Conservation (phyloP, 306 rosid genomes). For the Vigna unguiculata region DNA sequence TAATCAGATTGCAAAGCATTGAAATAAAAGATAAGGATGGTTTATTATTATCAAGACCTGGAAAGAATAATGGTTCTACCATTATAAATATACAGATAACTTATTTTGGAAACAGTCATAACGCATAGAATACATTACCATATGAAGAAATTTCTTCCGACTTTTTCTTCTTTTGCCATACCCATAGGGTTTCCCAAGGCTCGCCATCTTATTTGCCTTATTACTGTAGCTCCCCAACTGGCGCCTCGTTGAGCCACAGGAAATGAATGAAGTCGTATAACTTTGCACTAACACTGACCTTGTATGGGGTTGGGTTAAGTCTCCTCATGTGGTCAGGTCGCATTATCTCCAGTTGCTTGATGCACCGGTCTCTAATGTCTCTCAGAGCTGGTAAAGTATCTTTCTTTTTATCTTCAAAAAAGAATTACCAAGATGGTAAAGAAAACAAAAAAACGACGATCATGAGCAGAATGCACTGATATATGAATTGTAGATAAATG, state of each 20-base stretch:
- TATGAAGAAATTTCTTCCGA: conserved; percentile 23
- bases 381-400: conserved; percentile 74
- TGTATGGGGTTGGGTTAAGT: conserved; percentile 96
- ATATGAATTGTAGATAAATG: conserved; percentile 26
- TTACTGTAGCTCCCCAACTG: conserved; percentile 92
- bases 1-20: conserved; percentile 19
- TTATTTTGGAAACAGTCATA: conserved; percentile 30
- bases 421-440: conserved; percentile 17
- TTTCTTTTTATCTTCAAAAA: conserved; percentile 58
- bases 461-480: conserved; percentile 34
- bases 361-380: conserved; percentile 83
- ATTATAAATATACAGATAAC: conserved; percentile 40
- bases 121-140: conserved; percentile 31
- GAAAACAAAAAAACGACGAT: not conserved
- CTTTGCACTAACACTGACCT: conserved; percentile 95
- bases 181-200: conserved; percentile 17
- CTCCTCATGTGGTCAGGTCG: conserved; percentile 98
- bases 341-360: conserved; percentile 84
- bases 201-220: conserved; percentile 38
- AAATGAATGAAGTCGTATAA: conserved; percentile 91
- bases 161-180: conserved; percentile 15
- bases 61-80: conserved; percentile 43
- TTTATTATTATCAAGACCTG: conserved; percentile 28
- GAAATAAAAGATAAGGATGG: conserved; percentile 19
- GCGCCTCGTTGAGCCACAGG: conserved; percentile 98